Percentiles rank a stretch among this genome's conserved stretches.
These are phyloP conservation scores for Candida lessepsii DNA, from an alignment of 805 yeast genomes.

Conservation along the genomic window DNA sequence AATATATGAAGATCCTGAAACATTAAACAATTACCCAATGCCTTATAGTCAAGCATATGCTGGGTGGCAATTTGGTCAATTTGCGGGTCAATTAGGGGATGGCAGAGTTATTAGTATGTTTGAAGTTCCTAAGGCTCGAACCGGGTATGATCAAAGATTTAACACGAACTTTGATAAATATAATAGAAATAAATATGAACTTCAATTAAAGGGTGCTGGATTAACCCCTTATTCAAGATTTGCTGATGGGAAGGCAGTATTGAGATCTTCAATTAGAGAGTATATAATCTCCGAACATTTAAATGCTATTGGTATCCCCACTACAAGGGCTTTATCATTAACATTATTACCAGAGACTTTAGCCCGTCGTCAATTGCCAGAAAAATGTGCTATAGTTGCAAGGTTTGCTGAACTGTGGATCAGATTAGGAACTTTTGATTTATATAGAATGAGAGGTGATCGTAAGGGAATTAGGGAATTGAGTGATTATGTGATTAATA, in stretches of 20 bases:
- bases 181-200: slow-evolving; percentile 46
- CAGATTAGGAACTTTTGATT: slow-evolving; percentile 84
- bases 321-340: slow-evolving; percentile 79
- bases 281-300: slow-evolving; percentile 81
- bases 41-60: slow-evolving; percentile 94
- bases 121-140: slow-evolving; percentile 49
- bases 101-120: slow-evolving; percentile 87
- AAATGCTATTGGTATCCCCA: slow-evolving; percentile 77
- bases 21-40: slow-evolving; percentile 38
- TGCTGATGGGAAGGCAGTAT: slow-evolving; percentile 95
- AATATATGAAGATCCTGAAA: slow-evolving; percentile 30
- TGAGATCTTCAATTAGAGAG: slow-evolving; percentile 85
- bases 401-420: slow-evolving; percentile 87
- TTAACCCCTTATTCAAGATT: slow-evolving; percentile 88
- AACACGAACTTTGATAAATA: neutral
- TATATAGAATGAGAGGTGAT: slow-evolving; percentile 73
- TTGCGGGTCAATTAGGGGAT: slow-evolving; percentile 97
- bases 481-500: slow-evolving; percentile 69
- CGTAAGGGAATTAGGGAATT: slow-evolving; percentile 58
- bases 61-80: slow-evolving; percentile 93
- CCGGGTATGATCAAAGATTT: neutral
- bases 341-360: slow-evolving; percentile 69
- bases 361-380: slow-evolving; percentile 72
- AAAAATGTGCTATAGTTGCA: slow-evolving; percentile 80
- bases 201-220: slow-evolving; percentile 92